A percentile compares a stretch with the other conserved stretches of the same genome.
Evolutionary conservation across 1,284 basidiomycete genomes (phyloP).

Genomic region (Sporisorium iseilematis-ciliati): DNA sequence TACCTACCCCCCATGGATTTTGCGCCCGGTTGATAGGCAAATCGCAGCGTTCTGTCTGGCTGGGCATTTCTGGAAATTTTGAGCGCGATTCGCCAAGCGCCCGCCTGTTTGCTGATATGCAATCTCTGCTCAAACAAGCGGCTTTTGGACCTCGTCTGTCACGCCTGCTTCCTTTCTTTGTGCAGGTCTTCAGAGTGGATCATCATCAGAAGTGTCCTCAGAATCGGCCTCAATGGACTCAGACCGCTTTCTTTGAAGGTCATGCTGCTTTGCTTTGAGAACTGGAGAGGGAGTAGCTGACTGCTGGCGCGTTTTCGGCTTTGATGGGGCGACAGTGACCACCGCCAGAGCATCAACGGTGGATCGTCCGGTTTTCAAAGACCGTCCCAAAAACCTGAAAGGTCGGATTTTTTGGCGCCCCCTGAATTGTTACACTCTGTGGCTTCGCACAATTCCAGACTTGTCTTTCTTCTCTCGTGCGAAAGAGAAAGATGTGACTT

Average conservation of each 20-base stretch:
- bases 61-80: background rate
- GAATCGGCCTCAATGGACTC: too few relatives aligned
- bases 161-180: background rate
- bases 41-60: slow-evolving; percentile 12
- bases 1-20: background rate
- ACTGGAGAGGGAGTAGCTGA: background rate
- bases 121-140: background rate
- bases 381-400: slow-evolving; percentile 25
- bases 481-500: background rate
- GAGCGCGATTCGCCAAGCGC: too few relatives aligned
- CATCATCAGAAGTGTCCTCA: too few relatives aligned
- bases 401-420: background rate
- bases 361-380: background rate
- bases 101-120: background rate
- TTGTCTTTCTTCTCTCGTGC: slow-evolving; percentile 2
- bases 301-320: slow-evolving; percentile 13
- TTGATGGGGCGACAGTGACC: slow-evolving; percentile 15
- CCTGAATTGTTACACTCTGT: background rate
- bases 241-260: too few relatives aligned
- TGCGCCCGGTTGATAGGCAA: slow-evolving; percentile 5
- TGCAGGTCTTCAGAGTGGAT: background rate
- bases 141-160: background rate
- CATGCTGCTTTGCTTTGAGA: background rate
- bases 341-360: background rate
- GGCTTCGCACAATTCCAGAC: background rate